These are phyloP conservation scores for Penicillium sp. DNA, from an alignment of 2,329 filamentous ascomycete species.

Conservation along the genomic window DNA sequence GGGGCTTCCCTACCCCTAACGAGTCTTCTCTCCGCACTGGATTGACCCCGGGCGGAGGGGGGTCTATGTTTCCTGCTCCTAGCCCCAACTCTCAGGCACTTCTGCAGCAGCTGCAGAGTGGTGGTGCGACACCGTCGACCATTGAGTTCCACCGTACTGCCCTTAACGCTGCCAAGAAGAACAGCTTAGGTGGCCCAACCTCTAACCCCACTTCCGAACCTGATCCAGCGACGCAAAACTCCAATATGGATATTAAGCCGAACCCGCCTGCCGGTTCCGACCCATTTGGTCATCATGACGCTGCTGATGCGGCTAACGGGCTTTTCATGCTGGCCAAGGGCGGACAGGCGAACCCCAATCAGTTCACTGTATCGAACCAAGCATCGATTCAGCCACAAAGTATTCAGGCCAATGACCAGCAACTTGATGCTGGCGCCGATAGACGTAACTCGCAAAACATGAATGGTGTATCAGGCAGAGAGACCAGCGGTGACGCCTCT, in stretches of 20 bases:
- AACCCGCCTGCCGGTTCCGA: constrained; percentile 46
- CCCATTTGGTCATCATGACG: constrained; percentile 83
- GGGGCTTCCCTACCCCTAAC: constrained; percentile 88
- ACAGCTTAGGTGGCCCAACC: constrained; percentile 39
- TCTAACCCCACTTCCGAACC: constrained; percentile 35
- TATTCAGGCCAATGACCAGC: too few species aligned
- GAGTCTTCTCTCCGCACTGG: constrained; percentile 88
- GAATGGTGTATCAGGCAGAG: too few species aligned
- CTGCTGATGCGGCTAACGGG: constrained; percentile 88
- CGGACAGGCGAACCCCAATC: constrained; percentile 49
- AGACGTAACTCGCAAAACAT: constrained; percentile 53
- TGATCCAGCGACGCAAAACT: too few species aligned
- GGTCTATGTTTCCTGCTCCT: constrained; percentile 91
- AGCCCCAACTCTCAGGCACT: constrained; percentile 79
- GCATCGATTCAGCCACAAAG: too few species aligned
- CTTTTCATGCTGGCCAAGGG: constrained; percentile 75
- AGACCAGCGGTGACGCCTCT: too few species aligned
- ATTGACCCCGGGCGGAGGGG: constrained; percentile 84
- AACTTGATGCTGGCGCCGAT: too few species aligned
- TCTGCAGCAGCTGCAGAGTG: constrained; percentile 67
- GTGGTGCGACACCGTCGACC: constrained; percentile 78
- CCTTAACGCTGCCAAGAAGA: constrained; percentile 62
- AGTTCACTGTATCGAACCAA: too few species aligned
- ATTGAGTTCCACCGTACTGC: constrained; percentile 92
- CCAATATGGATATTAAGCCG: constrained; percentile 38